A percentile compares a stretch with the other conserved stretches of the same genome.
Conservation (phyloP, 2,329 filamentous ascomycete genomes). For the Elsinoe ampelina region DNA sequence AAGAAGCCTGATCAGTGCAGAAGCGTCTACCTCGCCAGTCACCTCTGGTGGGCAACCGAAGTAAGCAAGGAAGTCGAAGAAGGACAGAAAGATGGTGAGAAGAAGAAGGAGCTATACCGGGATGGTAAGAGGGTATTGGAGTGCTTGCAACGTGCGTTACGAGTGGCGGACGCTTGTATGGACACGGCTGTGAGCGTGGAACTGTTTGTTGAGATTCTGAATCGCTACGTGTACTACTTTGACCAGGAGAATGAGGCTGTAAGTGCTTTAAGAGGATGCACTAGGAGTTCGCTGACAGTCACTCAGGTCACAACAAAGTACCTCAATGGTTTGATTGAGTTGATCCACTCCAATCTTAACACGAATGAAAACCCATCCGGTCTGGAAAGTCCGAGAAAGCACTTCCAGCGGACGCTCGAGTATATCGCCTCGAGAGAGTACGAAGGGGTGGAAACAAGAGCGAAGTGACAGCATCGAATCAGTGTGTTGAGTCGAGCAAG, state of each 20-base stretch:
- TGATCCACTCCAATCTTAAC: conserved; percentile 92
- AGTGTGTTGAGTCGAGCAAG: background rate
- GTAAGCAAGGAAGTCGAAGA: conserved; percentile 63
- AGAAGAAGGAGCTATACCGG: conserved; percentile 64
- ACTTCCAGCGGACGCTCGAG: conserved; percentile 90
- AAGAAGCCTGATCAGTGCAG: conserved; percentile 98
- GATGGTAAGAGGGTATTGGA: conserved; percentile 96
- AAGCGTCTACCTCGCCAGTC: conserved; percentile 90
- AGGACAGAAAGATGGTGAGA: conserved; percentile 47
- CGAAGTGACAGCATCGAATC: conserved; percentile 31
- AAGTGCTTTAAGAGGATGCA: conserved; percentile 24
- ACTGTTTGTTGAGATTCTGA: conserved; percentile 95
- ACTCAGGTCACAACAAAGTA: conserved; percentile 81
- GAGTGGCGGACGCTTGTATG: conserved; percentile 98
- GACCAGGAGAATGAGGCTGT: conserved; percentile 97
- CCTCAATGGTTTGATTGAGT: conserved; percentile 91
- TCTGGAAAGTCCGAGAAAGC: conserved; percentile 80
- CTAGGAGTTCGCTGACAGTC: background rate
- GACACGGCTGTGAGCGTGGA: conserved; percentile 95
- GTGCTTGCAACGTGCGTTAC: conserved; percentile 86
- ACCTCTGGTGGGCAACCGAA: conserved; percentile 95
- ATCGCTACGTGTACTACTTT: conserved; percentile 98
- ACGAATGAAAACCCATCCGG: conserved; percentile 74
- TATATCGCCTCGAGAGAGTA: conserved; percentile 89
- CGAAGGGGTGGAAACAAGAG: conserved; percentile 73